Conservation (phyloP, 2,329 filamentous ascomycete genomes). For the Hypoxylon sp. region DNA sequence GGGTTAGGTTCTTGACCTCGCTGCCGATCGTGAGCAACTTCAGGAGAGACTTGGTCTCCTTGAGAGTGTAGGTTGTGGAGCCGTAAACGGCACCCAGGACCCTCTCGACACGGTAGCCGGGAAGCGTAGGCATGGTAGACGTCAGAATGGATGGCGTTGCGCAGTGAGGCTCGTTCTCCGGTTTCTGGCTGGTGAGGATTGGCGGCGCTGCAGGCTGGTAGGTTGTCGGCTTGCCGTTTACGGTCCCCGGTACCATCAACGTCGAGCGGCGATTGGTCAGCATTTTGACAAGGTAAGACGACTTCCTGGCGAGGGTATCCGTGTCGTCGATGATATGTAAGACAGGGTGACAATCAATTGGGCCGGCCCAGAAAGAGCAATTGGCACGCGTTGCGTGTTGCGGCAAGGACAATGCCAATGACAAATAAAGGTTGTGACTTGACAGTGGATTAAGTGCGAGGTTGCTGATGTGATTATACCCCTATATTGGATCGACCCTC, state of each 20-base stretch:
- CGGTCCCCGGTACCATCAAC: constrained; percentile 37
- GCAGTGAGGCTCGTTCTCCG: constrained; percentile 47
- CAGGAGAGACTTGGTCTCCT: constrained; percentile 47
- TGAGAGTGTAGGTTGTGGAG: constrained; percentile 44
- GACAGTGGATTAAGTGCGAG: constrained; percentile 14
- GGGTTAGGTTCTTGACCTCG: constrained; percentile 47
- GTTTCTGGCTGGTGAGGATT: constrained; percentile 32
- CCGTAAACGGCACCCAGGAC: constrained; percentile 48
- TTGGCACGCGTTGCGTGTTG: constrained; percentile 2
- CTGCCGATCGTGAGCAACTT: constrained; percentile 36
- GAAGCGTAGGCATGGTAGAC: constrained; percentile 44
- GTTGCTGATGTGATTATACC: constrained; percentile 17
- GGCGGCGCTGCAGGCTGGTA: constrained; percentile 12
- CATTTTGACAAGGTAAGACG: constrained; percentile 37
- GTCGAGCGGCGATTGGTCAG: constrained; percentile 48
- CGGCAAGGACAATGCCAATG: background rate
- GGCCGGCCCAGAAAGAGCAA: background rate
- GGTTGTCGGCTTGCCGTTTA: constrained; percentile 22
- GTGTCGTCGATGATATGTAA: constrained; percentile 2
- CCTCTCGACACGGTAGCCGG: constrained; percentile 45
- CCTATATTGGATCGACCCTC: constrained; percentile 27
- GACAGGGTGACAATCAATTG: background rate
- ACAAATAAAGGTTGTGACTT: background rate
- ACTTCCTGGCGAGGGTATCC: background rate
- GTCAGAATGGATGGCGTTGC: constrained; percentile 44